phyloP scores from a whole-genome alignment of 495 filamentous ascomycete genomes.

The Penicilliopsis zonata region DNA sequence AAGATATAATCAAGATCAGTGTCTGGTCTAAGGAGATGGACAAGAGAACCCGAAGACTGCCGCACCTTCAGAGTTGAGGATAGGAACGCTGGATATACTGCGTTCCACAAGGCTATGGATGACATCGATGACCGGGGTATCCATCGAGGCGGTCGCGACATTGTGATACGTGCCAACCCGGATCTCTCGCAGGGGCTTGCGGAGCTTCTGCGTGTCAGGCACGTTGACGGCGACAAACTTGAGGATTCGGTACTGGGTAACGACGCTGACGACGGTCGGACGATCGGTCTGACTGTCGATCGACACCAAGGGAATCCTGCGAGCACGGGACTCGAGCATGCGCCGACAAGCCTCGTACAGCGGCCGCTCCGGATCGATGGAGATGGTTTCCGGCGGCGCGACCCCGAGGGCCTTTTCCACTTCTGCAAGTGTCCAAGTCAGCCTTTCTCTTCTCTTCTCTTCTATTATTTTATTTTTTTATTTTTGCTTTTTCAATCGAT shows the following conservation, averaged over 20 bases:
- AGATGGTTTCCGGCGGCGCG: constrained; percentile 85
- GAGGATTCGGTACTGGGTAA: constrained; percentile 95
- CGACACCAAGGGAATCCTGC: constrained; percentile 89
- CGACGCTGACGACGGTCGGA: constrained; percentile 87
- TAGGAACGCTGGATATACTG: constrained; percentile 91
- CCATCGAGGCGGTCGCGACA: constrained; percentile 76
- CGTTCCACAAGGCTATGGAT: constrained; percentile 87
- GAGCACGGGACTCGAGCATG: constrained; percentile 86
- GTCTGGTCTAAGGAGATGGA: not conserved
- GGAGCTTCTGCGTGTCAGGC: constrained; percentile 73
- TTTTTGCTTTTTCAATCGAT: no score
- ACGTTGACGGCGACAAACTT: constrained; percentile 99
- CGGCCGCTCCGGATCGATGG: constrained; percentile 76
- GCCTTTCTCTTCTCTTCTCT: constrained; percentile 4
- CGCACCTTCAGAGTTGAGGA: constrained; percentile 68
- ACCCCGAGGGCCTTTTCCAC: constrained; percentile 92
- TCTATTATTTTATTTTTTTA: no score
- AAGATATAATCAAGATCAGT: not conserved
- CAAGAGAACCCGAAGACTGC: not conserved
- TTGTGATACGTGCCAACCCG: constrained; percentile 74
- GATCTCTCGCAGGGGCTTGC: constrained; percentile 79
- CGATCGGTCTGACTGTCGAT: constrained; percentile 89
- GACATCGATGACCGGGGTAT: constrained; percentile 87
- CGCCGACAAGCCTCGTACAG: constrained; percentile 91
- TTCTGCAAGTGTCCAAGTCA: constrained; percentile 43